Conservation (phyloP, 345 rosid genomes). For the Bretschneidera sinensis region DNA sequence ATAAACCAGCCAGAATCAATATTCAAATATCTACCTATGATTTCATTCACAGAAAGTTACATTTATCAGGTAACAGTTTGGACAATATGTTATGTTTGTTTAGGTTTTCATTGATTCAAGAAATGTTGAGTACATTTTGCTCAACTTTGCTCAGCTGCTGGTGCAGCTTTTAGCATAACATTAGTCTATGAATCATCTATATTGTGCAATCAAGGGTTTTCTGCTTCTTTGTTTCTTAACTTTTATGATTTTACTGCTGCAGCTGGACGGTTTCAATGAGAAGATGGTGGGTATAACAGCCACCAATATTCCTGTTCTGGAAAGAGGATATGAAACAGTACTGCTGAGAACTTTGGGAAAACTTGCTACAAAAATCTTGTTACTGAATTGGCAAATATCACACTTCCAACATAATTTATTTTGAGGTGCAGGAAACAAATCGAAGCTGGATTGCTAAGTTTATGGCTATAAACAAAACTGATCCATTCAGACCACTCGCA, state of each 20-base stretch:
- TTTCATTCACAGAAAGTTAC: constrained; percentile 75
- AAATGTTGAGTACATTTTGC: background rate
- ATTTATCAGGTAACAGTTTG: constrained; percentile 69
- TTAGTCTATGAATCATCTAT: background rate
- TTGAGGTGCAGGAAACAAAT: constrained; percentile 33
- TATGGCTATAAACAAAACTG: constrained; percentile 28
- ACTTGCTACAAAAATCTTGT: background rate
- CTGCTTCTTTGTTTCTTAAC: constrained; percentile 3
- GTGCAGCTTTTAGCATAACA: background rate
- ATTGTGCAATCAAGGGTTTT: background rate
- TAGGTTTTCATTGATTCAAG: background rate
- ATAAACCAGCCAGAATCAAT: constrained; percentile 45
- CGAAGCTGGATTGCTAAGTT: constrained; percentile 23
- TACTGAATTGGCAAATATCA: constrained; percentile 8
- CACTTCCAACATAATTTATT: constrained; percentile 16
- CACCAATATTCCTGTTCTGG: constrained; percentile 18
- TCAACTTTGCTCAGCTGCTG: background rate
- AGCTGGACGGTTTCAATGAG: constrained; percentile 85
- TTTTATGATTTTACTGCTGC: constrained; percentile 26
- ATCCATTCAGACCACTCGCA: constrained; percentile 54
- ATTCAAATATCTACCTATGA: constrained; percentile 66
- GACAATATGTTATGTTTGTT: background rate
- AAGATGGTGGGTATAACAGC: constrained; percentile 40
- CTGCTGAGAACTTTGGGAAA: constrained; percentile 6
- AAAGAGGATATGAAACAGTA: constrained; percentile 30